phyloP scores from a whole-genome alignment of 2,329 filamentous ascomycete species.

The Claviceps fusiformis region DNA sequence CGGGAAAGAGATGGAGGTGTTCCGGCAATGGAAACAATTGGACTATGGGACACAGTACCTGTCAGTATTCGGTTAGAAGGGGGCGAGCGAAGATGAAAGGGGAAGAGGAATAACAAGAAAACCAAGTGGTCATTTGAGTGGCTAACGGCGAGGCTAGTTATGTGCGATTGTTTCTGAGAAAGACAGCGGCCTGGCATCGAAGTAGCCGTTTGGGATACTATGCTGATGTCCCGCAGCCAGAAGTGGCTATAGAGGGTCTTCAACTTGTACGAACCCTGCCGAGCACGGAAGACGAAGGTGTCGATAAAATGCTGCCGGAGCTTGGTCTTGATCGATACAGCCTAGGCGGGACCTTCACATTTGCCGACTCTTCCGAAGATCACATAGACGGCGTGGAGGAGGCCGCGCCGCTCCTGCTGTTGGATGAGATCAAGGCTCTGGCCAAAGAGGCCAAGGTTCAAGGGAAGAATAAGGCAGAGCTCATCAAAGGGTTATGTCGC shows the following conservation, averaged over 20 bases:
- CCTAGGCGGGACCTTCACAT: conserved; percentile 50
- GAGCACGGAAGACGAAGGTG: conserved; percentile 2
- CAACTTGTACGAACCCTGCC: conserved; percentile 47
- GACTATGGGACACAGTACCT: conserved; percentile 83
- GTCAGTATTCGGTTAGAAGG: conserved; percentile 34
- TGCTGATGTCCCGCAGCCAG: conserved; percentile 65
- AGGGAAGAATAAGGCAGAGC: conserved; percentile 75
- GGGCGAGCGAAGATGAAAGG: background rate
- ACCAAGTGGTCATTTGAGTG: background rate
- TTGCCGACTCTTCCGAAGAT: conserved; percentile 66
- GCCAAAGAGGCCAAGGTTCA: conserved; percentile 78
- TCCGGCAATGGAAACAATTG: conserved; percentile 59
- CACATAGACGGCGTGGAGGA: conserved; percentile 68
- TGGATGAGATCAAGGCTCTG: conserved; percentile 75
- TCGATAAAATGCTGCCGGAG: conserved; percentile 12
- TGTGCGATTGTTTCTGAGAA: conserved; percentile 82
- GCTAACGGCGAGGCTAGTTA: conserved; percentile 40
- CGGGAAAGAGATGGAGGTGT: conserved; percentile 62
- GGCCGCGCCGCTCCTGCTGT: conserved; percentile 63
- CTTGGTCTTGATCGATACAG: conserved; percentile 27
- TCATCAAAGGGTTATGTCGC: conserved; percentile 59
- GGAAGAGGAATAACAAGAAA: background rate
- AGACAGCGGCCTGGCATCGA: conserved; percentile 84
- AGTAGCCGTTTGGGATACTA: conserved; percentile 66
- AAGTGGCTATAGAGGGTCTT: conserved; percentile 49